Evolutionary conservation across 2,329 filamentous ascomycete genomes (phyloP), one percentile per base, ranked within the genome.

Genomic region (Trichoderma koningii): DNA sequence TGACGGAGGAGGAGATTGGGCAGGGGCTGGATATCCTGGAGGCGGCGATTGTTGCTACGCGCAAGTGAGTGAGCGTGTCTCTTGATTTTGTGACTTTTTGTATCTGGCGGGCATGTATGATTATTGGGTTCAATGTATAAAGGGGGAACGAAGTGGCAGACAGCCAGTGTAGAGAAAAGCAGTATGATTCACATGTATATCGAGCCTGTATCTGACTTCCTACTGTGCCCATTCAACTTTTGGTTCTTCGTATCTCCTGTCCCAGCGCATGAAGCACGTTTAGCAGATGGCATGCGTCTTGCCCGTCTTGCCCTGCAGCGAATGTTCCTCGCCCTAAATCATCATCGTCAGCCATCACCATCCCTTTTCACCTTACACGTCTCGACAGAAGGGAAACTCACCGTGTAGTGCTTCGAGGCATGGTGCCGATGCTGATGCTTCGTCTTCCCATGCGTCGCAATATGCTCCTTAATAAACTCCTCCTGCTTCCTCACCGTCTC

Each of bases 211-310:
- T 45, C n/a, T 45, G 42, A 9, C 3, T 28, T 28, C 45, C 1
- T 28, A 30, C 28, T 42, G 15, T 14, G 6, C 23, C 7, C 19
- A 2, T 52, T 30, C 19, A 14, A 15, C 5, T 23, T 6, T 53
- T 30, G 3, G 44, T 5, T 5, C 5, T 50, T 52, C 5, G 28
- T 7, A 23, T 41, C 5, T 15, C 28, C 0, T 51, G 12, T 30
- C 17, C 28, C 7, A 7, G 21, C 23, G 28, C 28, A 30, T 30
- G 28, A 9, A 51, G 1, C 23, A 51, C 48, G 15, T 19, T 71
- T 86, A 97, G 79, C 93, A 97, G 66, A 96, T 82, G 45, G 87
- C 89, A 77, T 97, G 93, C 1, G 92, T 94, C 85, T 97, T 97
- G 63, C 92, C 93, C 65, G 87, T 86, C 85, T 95, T 93, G 17